phyloP scores from a whole-genome alignment of 23 red algal genomes.

The Gracilaria gracilis region DNA sequence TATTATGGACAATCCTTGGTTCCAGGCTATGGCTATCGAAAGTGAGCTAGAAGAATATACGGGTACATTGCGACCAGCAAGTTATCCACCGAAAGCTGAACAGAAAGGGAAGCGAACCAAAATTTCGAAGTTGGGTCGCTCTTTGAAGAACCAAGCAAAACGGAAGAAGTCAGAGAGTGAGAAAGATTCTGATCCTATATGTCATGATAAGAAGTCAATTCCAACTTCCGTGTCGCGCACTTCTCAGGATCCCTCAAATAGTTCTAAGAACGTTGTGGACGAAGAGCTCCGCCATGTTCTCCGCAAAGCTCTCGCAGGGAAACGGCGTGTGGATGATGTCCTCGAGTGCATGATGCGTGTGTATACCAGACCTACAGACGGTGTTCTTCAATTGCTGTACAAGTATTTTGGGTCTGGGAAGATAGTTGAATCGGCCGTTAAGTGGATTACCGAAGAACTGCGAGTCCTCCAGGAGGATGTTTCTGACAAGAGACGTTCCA shows the following conservation, averaged over 20 bases:
- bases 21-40: background rate
- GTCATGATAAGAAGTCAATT: background rate
- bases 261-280: background rate
- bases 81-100: background rate
- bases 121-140: slow-evolving; percentile 10
- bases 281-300: slow-evolving; percentile 14
- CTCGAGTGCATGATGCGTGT: slow-evolving; percentile 31
- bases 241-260: background rate
- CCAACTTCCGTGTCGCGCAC: background rate
- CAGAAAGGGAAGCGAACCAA: slow-evolving; percentile 22
- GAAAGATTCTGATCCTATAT: background rate
- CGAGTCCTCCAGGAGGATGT: background rate
- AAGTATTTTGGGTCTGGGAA: slow-evolving; percentile 26
- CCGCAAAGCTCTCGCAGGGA: slow-evolving; percentile 3
- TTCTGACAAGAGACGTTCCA: background rate
- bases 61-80: background rate
- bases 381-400: background rate
- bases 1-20: slow-evolving; percentile 18
- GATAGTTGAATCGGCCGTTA: slow-evolving; percentile 19
- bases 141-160: slow-evolving; percentile 21
- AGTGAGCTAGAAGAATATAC: background rate
- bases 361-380: slow-evolving; percentile 12
- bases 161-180: background rate
- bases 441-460: slow-evolving; percentile 17
- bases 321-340: slow-evolving; percentile 16